Conservation (phyloP, 1,284 basidiomycete genomes). For the Ceratobasidium sp. region DNA sequence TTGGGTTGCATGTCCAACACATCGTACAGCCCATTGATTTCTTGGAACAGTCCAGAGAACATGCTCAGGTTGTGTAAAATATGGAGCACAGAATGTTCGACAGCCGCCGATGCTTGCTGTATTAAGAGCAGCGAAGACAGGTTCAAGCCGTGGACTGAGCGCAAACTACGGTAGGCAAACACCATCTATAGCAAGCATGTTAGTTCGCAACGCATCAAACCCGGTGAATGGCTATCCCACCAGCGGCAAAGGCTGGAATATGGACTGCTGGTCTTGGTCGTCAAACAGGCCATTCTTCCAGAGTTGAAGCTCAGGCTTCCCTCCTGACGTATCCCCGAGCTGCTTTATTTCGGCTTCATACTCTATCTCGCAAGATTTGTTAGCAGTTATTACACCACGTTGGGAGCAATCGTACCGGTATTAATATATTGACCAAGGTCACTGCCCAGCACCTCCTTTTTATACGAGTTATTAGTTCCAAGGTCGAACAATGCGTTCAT, state of each 20-base stretch:
- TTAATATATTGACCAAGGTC: conserved; percentile 23
- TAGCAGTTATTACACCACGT: neutral
- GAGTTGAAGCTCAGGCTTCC: conserved; percentile 13
- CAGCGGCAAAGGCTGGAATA: conserved; percentile 26
- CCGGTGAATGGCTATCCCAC: conserved; percentile 23
- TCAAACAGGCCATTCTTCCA: neutral
- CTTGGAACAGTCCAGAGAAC: conserved; percentile 33
- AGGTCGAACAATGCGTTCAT: conserved; percentile 40
- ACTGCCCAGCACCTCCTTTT: conserved; percentile 39
- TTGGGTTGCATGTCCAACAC: conserved; percentile 40
- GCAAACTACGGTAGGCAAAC: conserved; percentile 29
- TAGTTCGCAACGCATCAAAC: neutral
- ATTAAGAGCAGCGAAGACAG: conserved; percentile 16
- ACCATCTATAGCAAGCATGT: neutral
- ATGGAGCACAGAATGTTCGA: conserved; percentile 29
- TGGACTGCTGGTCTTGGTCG: neutral
- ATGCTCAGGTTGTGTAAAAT: conserved; percentile 1
- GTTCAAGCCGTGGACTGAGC: neutral
- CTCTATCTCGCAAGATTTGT: neutral
- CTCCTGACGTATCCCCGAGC: conserved; percentile 26
- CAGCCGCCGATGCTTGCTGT: conserved; percentile 28
- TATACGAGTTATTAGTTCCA: conserved; percentile 28
- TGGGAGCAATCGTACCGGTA: conserved; percentile 9
- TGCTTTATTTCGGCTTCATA: conserved; percentile 36
- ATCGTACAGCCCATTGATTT: conserved; percentile 44